Evolutionary conservation across 2,329 filamentous ascomycete species (phyloP).

Genomic region (Verticillium nubilum): DNA sequence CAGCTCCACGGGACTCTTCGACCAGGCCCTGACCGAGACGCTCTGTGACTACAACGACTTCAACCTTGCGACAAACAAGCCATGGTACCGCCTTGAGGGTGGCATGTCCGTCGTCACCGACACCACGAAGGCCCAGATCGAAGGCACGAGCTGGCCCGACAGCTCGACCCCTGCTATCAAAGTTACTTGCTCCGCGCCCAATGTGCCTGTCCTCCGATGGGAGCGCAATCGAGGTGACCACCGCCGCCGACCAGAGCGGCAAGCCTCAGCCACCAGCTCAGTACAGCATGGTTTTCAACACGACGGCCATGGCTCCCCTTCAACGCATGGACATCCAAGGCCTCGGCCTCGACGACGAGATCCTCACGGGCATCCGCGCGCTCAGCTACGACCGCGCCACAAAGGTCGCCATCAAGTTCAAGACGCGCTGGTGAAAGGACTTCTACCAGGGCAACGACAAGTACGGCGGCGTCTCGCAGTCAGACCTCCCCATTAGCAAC

Average conservation of each 20-base stretch:
- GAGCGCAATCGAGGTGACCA: not conserved
- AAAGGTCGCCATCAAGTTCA: constrained; percentile 31
- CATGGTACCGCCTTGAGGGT: constrained; percentile 25
- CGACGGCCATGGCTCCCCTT: constrained; percentile 19
- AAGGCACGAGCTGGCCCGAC: constrained; percentile 2
- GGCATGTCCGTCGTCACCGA: constrained; percentile 21
- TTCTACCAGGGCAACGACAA: not conserved
- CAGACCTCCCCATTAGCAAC: constrained; percentile 14
- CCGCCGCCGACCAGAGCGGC: not conserved
- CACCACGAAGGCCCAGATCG: constrained; percentile 18
- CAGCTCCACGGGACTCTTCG: constrained; percentile 23
- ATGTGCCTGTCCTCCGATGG: not conserved
- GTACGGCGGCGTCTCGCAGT: constrained; percentile 14
- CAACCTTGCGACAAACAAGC: constrained; percentile 6
- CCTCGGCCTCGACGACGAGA: not conserved
- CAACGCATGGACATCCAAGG: constrained; percentile 20
- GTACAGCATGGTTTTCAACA: constrained; percentile 22
- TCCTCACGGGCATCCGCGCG: constrained; percentile 16
- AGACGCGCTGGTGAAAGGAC: constrained; percentile 22
- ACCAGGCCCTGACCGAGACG: constrained; percentile 27
- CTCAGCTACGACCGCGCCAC: constrained; percentile 21
- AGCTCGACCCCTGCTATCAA: not conserved
- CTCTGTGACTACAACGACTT: constrained; percentile 27
- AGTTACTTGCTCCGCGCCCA: not conserved
- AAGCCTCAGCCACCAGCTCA: not conserved